Evolutionary conservation across 1,139 yeast genomes (phyloP), one percentile per base, ranked within the genome.

Genomic region (Candida glucosophila): DNA sequence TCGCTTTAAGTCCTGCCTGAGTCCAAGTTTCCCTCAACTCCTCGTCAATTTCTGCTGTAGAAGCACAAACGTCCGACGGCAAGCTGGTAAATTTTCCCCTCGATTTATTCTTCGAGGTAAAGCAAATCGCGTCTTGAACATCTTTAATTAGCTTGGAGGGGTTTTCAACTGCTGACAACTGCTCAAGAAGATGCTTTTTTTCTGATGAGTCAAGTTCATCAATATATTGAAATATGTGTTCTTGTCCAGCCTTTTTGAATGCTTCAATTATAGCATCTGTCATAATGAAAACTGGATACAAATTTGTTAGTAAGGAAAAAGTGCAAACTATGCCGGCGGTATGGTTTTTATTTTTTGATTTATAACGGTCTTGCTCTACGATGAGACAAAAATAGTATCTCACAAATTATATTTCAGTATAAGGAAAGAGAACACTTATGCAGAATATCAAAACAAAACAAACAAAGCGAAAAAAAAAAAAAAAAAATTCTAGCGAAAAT

Each of bases 1-100:
- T 78, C 20, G 92, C 80, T 18, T 72, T 58, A 22, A 79, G 53
- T 9, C 99, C 99, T 11, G 55, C 32, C 2, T 54, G 39, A 17
- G 49, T 43, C 86, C 94, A 88, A n/a, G n/a, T 17, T 7, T 17
- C 15, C 10, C 6, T 20, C 7, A 39, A 19, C 12, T 49, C 40
- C 20, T 55, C 37, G 13, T 52, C 44, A 3, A 49, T 51, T 24
- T 67, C 73, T 30, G 73, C 45, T 9, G 70, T 58, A 3, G 78
- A 67, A 14, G 71, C 72, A 16, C 67, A 58, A 20, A 69, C 71
- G 2, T 58, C 41, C 0, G 38, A 29, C 0, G 81, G 81, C 25
- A 75, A 54, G 30, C 73, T 77, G 18, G 65, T 56, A 34, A 67
- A 65, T n/a, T 47, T 43, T n/a, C n/a, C n/a, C 12, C 58, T 38